Conservation (phyloP, 495 filamentous ascomycete species). For the Bathelium albidoporum region DNA sequence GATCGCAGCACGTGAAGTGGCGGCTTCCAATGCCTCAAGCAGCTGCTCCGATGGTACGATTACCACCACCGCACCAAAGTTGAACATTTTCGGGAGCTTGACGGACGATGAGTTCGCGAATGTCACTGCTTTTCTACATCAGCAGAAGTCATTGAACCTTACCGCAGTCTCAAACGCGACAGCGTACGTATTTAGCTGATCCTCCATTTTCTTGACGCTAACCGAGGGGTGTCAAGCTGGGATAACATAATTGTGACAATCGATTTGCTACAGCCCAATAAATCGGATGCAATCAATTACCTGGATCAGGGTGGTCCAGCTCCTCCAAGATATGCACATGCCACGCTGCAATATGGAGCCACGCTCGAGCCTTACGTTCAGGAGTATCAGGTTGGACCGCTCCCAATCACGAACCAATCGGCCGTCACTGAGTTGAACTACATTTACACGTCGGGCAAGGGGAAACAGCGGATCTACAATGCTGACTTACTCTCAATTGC, state of each 20-base stretch:
- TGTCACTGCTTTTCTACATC: conserved; percentile 16
- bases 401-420: conserved; percentile 30
- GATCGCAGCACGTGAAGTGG: not conserved
- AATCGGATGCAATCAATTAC: conserved; percentile 39
- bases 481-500: conserved; percentile 24
- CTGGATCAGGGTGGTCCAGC: conserved; percentile 30
- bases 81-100: conserved; percentile 17
- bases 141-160: conserved; percentile 14
- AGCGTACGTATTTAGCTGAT: not conserved
- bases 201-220: not conserved
- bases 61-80: conserved; percentile 11
- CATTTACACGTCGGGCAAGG: conserved; percentile 31
- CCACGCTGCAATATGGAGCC: conserved; percentile 33
- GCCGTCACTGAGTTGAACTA: conserved; percentile 15
- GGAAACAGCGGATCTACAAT: conserved; percentile 27
- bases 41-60: conserved; percentile 3
- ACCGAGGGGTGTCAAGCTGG: not conserved
- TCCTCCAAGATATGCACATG: conserved; percentile 40
- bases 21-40: not conserved
- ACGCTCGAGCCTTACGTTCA: conserved; percentile 35
- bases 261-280: conserved; percentile 44
- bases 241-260: conserved; percentile 27
- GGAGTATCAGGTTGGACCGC: conserved; percentile 39
- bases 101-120: conserved; percentile 12
- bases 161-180: conserved; percentile 14